phyloP scores from a whole-genome alignment of 2,329 filamentous ascomycete genomes.

The Venturia oleaginea region DNA sequence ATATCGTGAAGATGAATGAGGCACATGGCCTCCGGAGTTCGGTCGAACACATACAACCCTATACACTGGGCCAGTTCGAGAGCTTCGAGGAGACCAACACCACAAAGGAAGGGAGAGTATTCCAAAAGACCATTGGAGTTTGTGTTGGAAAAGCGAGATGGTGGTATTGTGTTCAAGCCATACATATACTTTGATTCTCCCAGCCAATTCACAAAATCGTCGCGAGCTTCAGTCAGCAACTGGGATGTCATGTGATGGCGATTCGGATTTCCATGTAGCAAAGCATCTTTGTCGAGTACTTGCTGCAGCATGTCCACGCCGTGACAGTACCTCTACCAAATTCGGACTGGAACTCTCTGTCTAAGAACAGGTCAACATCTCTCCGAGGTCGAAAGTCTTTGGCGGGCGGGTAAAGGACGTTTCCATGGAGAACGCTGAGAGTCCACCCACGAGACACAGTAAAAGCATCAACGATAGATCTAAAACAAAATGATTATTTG shows the following conservation, averaged over 20 bases:
- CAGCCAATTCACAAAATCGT: constrained; percentile 31
- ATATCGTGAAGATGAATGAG: constrained; percentile 42
- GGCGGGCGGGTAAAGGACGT: constrained; percentile 30
- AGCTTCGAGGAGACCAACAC: constrained; percentile 36
- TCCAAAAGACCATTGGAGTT: constrained; percentile 39
- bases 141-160: constrained; percentile 34
- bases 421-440: constrained; percentile 23
- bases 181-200: constrained; percentile 30
- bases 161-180: constrained; percentile 28
- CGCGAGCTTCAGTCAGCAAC: constrained; percentile 21
- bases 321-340: constrained; percentile 22
- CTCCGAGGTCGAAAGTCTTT: constrained; percentile 28
- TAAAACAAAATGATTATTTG: neutral
- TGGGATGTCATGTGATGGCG: constrained; percentile 15
- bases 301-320: constrained; percentile 22
- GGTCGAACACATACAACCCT: constrained; percentile 32
- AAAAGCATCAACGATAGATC: constrained; percentile 38
- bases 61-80: constrained; percentile 32
- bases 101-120: constrained; percentile 42
- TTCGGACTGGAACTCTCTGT: constrained; percentile 24
- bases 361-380: constrained; percentile 38
- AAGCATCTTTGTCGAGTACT: constrained; percentile 23
- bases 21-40: constrained; percentile 30
- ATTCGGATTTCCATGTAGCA: constrained; percentile 18
- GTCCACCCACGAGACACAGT: constrained; percentile 38